A percentile compares a stretch with the other conserved stretches of the same genome.
phyloP scores from a whole-genome alignment of 2,329 filamentous ascomycete genomes.

The Shiraia sp. region DNA sequence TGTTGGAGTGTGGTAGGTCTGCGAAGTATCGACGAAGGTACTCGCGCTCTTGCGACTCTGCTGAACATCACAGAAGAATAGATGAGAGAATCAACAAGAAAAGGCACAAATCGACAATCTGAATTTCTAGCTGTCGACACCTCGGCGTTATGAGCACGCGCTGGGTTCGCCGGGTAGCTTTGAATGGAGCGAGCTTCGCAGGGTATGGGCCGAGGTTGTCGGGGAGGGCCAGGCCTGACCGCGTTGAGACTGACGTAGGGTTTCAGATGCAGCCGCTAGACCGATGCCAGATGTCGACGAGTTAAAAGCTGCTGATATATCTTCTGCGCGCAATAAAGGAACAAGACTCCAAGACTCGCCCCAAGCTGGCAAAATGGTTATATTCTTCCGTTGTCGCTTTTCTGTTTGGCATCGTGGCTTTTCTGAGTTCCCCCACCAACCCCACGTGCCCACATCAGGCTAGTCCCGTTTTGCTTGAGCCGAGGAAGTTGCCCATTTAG shows the following conservation, averaged over 20 bases:
- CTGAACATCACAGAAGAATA: constrained; percentile 43
- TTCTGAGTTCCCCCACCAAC: too few relatives aligned
- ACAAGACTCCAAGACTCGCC: constrained; percentile 2
- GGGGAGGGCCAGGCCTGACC: constrained; percentile 12
- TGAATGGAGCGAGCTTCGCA: constrained; percentile 12
- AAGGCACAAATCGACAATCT: constrained; percentile 11
- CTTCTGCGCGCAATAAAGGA: background rate
- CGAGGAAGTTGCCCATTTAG: too few relatives aligned
- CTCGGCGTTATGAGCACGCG: constrained; percentile 26
- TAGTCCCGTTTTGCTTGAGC: too few relatives aligned
- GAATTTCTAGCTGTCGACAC: constrained; percentile 19
- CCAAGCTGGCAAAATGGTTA: too few relatives aligned
- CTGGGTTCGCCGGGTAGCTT: constrained; percentile 16
- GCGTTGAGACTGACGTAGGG: constrained; percentile 5
- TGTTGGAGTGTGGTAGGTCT: constrained; percentile 32
- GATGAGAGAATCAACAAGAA: constrained; percentile 8
- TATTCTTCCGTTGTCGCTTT: too few relatives aligned
- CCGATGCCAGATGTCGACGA: constrained; percentile 6
- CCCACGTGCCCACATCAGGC: too few relatives aligned
- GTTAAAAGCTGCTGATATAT: background rate
- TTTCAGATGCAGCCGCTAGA: constrained; percentile 9
- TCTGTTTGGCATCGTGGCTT: too few relatives aligned
- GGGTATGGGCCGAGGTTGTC: constrained; percentile 21
- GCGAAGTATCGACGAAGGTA: constrained; percentile 43
- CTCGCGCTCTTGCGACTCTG: constrained; percentile 46